A percentile compares a stretch with the other conserved stretches of the same genome.
phyloP scores from a whole-genome alignment of 352 stramenopile genomes.

The Globisporangium parvum region DNA sequence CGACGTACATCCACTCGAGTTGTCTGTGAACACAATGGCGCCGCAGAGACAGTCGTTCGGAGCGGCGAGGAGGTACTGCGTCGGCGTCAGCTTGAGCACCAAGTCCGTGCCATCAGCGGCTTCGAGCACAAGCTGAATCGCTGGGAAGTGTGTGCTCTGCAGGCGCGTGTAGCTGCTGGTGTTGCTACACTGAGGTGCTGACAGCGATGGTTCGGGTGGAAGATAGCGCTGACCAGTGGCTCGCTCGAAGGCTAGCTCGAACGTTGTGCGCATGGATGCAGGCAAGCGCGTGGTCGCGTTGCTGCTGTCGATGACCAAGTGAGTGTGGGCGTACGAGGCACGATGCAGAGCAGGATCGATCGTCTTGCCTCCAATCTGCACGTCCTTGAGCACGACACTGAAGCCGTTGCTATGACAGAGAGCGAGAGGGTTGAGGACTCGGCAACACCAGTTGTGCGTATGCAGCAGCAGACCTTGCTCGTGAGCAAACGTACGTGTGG shows the following conservation, averaged over 20 bases:
- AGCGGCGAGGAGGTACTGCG: constrained; percentile 25
- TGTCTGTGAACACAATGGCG: constrained; percentile 32
- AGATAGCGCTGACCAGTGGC: constrained; percentile 13
- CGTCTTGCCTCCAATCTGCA: constrained; percentile 22
- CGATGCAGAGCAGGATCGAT: constrained; percentile 13
- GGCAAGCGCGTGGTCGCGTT: constrained; percentile 35
- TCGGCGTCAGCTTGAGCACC: constrained; percentile 19
- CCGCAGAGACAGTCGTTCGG: constrained; percentile 27
- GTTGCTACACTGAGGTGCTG: not conserved
- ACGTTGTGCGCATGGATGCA: constrained; percentile 13
- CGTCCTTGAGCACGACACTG: constrained; percentile 22
- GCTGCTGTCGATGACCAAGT: constrained; percentile 39
- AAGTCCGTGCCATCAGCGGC: constrained; percentile 21
- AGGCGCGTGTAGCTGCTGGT: constrained; percentile 21
- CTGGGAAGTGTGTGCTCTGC: constrained; percentile 25
- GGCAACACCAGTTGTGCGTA: constrained; percentile 9
- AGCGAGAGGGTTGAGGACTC: not conserved
- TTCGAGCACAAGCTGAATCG: constrained; percentile 30
- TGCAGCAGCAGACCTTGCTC: too few relatives aligned
- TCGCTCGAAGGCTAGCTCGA: constrained; percentile 25
- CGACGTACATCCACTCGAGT: constrained; percentile 25
- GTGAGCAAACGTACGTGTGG: constrained; percentile 18
- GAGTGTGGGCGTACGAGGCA: constrained; percentile 4
- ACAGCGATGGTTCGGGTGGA: not conserved
- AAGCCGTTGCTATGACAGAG: constrained; percentile 1